Evolutionary conservation across 495 filamentous ascomycete species (phyloP).

Genomic region (Neurospora pannonica): DNA sequence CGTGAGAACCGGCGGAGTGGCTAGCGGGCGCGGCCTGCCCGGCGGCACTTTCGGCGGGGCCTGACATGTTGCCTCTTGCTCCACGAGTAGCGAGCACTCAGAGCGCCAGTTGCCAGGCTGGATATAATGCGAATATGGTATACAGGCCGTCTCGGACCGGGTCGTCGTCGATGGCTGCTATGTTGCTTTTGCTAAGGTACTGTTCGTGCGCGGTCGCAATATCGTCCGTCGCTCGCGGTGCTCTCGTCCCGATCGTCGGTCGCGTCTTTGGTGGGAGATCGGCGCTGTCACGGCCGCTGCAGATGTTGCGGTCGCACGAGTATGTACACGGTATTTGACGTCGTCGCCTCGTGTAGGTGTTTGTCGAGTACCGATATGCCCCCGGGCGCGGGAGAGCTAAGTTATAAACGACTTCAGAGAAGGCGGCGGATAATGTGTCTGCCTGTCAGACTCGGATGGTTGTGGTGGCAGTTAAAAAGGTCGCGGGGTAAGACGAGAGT

Average conservation of each 20-base stretch:
- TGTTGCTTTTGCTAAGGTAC: neutral
- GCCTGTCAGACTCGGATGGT: neutral
- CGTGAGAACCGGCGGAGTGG: constrained; percentile 10
- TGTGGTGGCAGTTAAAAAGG: neutral
- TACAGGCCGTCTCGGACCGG: constrained; percentile 7
- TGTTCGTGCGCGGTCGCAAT: neutral
- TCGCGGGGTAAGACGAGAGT: neutral
- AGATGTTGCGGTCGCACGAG: neutral
- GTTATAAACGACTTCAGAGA: neutral
- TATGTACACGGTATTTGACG: neutral
- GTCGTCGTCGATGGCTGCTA: constrained; percentile 2
- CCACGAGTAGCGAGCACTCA: neutral
- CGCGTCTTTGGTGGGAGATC: neutral
- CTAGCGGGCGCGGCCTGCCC: neutral
- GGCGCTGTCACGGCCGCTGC: neutral
- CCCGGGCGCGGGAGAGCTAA: neutral
- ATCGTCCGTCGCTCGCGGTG: neutral
- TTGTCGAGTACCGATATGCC: neutral
- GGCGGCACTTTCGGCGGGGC: constrained; percentile 9
- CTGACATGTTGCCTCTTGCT: constrained; percentile 23
- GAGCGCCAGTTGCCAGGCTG: constrained; percentile 12
- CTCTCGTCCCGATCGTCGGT: neutral
- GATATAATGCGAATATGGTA: constrained; percentile 1
- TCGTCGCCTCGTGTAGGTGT: neutral
- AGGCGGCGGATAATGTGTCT: neutral